Evolutionary conservation across 257 asterid genomes (phyloP), one percentile per base, ranked within the genome.

Genomic region (Solanum sitiens): DNA sequence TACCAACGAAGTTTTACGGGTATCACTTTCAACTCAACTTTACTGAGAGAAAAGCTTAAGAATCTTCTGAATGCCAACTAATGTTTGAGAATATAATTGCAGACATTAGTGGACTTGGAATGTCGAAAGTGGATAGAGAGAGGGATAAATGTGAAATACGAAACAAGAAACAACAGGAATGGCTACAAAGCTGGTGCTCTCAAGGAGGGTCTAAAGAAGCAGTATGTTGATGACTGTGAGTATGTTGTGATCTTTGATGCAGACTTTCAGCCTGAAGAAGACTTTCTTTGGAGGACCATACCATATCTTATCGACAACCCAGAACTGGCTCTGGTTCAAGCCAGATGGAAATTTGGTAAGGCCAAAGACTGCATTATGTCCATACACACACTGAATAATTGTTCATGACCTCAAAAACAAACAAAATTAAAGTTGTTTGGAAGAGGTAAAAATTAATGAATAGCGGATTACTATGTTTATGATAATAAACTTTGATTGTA

Each of bases 341-440:
- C 99, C 42, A 94, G 99, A 91, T 96, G 99, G 99, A 95, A 92
- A 94, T 96, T 96, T 87, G 99, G 99, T 95, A 91, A 89, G 93
- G 84, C 73, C 84, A 53, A 79, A 65, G 14, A 47, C 45, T 85
- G 63, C 65, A 37, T 63, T 83, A 50, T 56, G 25, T 84, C 67
- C 76, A 85, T 67, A 25, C 67, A 27, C 82, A 45, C 77, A 86
- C 56, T 72, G 18, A 32, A 20, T 21, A 37, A 53, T 33, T 13
- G 8, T 30, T 30, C 85, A 80, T 32, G 11, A 47, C 18, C 70
- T 53, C 86, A 50, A 18, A 82, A 82, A 82, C 70, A 30, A 32
- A 76, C 6, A n/a, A 42, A 76, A 76, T 30, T 82, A 82, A 82
- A 50, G 86, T 30, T 30, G 45, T 32, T 50, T 10, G 35, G 25